Evolutionary conservation across 139 green algal species (phyloP).

Genomic region (Chlamydomonas sp.): DNA sequence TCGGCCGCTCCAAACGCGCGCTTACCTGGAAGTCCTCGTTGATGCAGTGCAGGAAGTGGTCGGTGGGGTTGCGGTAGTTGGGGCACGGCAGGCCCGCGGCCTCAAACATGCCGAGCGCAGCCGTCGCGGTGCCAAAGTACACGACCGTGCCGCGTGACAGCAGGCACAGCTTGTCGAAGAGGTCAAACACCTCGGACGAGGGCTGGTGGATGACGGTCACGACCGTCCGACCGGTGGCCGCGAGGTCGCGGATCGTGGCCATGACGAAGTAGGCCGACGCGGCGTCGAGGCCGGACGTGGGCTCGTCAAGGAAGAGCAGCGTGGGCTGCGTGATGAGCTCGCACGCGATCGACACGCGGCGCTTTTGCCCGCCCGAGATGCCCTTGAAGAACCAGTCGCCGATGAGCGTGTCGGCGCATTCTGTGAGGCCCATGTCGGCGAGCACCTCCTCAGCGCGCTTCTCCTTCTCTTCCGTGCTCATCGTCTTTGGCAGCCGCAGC

Average conservation of each 20-base stretch:
- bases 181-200: conserved; percentile 43
- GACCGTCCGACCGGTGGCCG: conserved; percentile 39
- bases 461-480: conserved; percentile 7
- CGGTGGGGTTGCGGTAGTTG: conserved; percentile 38
- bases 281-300: conserved; percentile 66
- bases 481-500: conserved; percentile 1
- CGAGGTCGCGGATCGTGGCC: conserved; percentile 26
- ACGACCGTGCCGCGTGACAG: conserved; percentile 34
- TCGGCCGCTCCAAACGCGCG: too few species aligned
- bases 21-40: conserved; percentile 57
- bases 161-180: conserved; percentile 55
- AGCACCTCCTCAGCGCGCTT: neutral
- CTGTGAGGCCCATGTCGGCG: neutral
- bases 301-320: conserved; percentile 83
- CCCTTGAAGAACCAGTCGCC: conserved; percentile 28
- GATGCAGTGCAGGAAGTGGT: conserved; percentile 65
- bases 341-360: conserved; percentile 62
- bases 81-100: conserved; percentile 51
- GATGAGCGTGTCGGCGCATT: conserved; percentile 3
- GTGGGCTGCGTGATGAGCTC: conserved; percentile 67
- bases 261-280: conserved; percentile 52
- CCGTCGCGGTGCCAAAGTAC: conserved; percentile 46
- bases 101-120: conserved; percentile 45
- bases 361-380: conserved; percentile 50
- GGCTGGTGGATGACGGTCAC: conserved; percentile 61